These are phyloP conservation scores for Starmerella gropengiesseri DNA, from an alignment of 805 yeast genomes.

Conservation along the genomic window DNA sequence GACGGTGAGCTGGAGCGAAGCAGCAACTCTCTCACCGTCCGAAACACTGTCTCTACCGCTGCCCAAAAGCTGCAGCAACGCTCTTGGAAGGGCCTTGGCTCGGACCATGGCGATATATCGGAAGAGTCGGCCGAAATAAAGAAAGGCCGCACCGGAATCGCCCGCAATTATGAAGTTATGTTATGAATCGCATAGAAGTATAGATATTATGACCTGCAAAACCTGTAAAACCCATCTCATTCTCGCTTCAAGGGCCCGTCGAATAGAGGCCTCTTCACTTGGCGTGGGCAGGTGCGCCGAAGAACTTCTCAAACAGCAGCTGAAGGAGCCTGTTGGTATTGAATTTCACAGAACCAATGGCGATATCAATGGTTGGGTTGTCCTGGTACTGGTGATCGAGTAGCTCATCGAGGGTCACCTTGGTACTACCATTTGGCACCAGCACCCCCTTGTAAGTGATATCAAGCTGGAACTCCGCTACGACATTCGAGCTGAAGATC, in stretches of 20 bases:
- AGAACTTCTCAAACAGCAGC: slow-evolving; percentile 66
- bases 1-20: slow-evolving; percentile 25
- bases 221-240: neutral
- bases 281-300: slow-evolving; percentile 24
- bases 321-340: slow-evolving; percentile 57
- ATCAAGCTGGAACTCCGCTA: slow-evolving; percentile 63
- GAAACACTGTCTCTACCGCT: slow-evolving; percentile 78
- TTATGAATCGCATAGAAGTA: neutral
- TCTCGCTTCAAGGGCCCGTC: neutral
- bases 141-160: slow-evolving; percentile 78
- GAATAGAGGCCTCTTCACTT: too few species aligned
- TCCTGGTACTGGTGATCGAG: slow-evolving; percentile 66
- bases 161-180: slow-evolving; percentile 68
- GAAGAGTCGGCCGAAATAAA: slow-evolving; percentile 70
- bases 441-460: slow-evolving; percentile 54
- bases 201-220: too few species aligned
- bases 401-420: slow-evolving; percentile 59
- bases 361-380: slow-evolving; percentile 41
- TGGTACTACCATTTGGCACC: slow-evolving; percentile 43
- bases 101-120: slow-evolving; percentile 49
- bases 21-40: slow-evolving; percentile 43
- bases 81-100: slow-evolving; percentile 82
- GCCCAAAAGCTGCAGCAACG: slow-evolving; percentile 63
- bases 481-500: slow-evolving; percentile 63
- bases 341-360: slow-evolving; percentile 58